Percentiles rank a stretch among this genome's conserved stretches.
These are phyloP conservation scores for Talaromyces sp. DNA, from an alignment of 2,329 filamentous ascomycete genomes.

Conservation along the genomic window DNA sequence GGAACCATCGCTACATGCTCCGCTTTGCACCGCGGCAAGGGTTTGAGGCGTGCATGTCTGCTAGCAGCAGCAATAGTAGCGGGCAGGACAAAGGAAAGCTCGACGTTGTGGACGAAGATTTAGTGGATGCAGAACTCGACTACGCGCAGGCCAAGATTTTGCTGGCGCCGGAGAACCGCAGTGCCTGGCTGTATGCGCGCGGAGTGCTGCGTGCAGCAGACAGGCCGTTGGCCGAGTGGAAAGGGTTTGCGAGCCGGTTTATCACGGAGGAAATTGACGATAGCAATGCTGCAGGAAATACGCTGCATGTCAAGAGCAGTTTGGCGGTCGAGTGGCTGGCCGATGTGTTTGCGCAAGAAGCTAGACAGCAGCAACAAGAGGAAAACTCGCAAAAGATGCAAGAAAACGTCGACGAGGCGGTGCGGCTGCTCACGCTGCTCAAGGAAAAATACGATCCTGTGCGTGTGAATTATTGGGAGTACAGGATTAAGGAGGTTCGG, in stretches of 20 bases:
- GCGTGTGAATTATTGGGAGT: slow-evolving; percentile 88
- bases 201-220: slow-evolving; percentile 67
- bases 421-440: slow-evolving; percentile 65
- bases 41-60: slow-evolving; percentile 32
- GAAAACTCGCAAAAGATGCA: background rate
- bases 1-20: slow-evolving; percentile 96
- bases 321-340: slow-evolving; percentile 52
- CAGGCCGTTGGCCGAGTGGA: slow-evolving; percentile 44
- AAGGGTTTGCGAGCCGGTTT: slow-evolving; percentile 51
- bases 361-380: slow-evolving; percentile 35
- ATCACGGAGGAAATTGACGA: slow-evolving; percentile 44
- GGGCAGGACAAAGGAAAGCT: slow-evolving; percentile 24
- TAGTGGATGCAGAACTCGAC: slow-evolving; percentile 68
- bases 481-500: slow-evolving; percentile 46
- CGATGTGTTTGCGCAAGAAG: slow-evolving; percentile 38
- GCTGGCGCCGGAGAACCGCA: slow-evolving; percentile 86
- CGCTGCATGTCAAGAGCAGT: slow-evolving; percentile 51
- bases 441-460: slow-evolving; percentile 87
- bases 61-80: slow-evolving; percentile 8
- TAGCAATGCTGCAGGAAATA: slow-evolving; percentile 11
- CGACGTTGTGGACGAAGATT: slow-evolving; percentile 50
- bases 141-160: slow-evolving; percentile 69
- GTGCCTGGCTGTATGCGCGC: slow-evolving; percentile 85
- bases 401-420: slow-evolving; percentile 47
- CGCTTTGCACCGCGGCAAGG: slow-evolving; percentile 62